Conservation (phyloP, 441 rosid genomes). For the Mallotus repandus region DNA sequence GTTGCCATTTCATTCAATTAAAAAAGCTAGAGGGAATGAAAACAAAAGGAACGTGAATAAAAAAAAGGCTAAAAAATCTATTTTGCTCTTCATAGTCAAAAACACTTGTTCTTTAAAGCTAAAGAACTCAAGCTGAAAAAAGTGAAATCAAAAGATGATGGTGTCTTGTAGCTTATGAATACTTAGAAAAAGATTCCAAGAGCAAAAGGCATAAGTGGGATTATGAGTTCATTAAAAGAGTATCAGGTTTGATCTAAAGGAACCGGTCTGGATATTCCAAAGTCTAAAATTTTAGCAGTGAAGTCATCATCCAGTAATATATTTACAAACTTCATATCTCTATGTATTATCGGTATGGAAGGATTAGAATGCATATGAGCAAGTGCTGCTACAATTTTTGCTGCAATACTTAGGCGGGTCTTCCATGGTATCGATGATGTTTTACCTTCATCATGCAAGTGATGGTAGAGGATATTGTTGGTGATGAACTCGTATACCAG, state of each 20-base stretch:
- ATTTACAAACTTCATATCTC: slow-evolving; percentile 37
- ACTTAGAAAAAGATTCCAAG: too few relatives aligned
- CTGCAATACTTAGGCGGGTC: slow-evolving; percentile 27
- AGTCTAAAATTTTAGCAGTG: slow-evolving; percentile 37
- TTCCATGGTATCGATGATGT: slow-evolving; percentile 24
- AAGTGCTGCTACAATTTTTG: slow-evolving; percentile 35
- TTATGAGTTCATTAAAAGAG: neutral
- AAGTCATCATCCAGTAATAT: slow-evolving; percentile 32
- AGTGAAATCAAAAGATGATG: too few relatives aligned
- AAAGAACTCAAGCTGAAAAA: too few relatives aligned
- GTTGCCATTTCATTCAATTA: too few relatives aligned
- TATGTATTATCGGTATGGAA: slow-evolving; percentile 35
- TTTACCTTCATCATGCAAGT: slow-evolving; percentile 15
- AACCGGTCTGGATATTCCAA: slow-evolving; percentile 38
- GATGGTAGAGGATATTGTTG: slow-evolving; percentile 36
- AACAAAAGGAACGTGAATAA: too few relatives aligned
- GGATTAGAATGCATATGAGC: slow-evolving; percentile 41
- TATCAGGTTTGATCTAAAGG: slow-evolving; percentile 28
- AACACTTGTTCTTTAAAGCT: too few relatives aligned
- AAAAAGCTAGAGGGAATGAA: too few relatives aligned
- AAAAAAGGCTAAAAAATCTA: too few relatives aligned
- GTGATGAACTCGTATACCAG: slow-evolving; percentile 37
- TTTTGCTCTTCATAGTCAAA: too few relatives aligned
- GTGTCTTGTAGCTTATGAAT: too few relatives aligned
- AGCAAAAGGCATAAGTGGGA: too few relatives aligned